These are phyloP conservation scores for Solanum medicagineum DNA, from an alignment of 257 asterid species.

Conservation along the genomic window DNA sequence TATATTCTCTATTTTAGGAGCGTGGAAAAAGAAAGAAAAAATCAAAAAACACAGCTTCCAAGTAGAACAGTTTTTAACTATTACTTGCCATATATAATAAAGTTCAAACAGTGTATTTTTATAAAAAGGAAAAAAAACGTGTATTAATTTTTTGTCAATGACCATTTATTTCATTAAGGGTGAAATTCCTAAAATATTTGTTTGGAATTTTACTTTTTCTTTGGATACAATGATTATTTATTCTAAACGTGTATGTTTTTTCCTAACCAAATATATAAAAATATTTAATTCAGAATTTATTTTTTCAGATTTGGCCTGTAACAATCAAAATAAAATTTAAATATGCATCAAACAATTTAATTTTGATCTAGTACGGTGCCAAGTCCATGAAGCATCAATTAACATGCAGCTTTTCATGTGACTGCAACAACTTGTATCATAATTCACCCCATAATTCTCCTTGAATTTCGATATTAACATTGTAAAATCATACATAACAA, in stretches of 20 bases:
- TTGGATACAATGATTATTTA: no score
- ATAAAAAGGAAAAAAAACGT: background rate
- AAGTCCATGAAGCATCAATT: background rate
- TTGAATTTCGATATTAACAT: background rate
- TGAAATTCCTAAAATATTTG: no score
- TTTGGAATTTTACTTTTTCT: background rate
- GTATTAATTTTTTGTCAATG: background rate
- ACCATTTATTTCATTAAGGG: background rate
- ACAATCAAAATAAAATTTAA: no score
- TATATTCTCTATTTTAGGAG: background rate
- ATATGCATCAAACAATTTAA: no score
- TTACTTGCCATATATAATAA: background rate
- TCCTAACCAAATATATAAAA: background rate
- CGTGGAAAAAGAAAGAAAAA: background rate
- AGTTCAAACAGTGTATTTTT: background rate
- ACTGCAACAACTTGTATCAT: background rate
- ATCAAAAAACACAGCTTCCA: background rate
- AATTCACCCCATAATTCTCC: background rate
- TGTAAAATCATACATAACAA: background rate
- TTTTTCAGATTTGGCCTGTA: no score
- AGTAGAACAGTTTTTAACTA: background rate
- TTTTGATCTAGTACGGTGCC: background rate
- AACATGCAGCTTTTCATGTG: constrained; percentile 1
- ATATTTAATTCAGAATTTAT: no score
- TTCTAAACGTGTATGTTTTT: background rate